Base-by-base conservation (phyloP, 2,329 filamentous ascomycete species). In the Claviceps pazoutovae region DNA sequence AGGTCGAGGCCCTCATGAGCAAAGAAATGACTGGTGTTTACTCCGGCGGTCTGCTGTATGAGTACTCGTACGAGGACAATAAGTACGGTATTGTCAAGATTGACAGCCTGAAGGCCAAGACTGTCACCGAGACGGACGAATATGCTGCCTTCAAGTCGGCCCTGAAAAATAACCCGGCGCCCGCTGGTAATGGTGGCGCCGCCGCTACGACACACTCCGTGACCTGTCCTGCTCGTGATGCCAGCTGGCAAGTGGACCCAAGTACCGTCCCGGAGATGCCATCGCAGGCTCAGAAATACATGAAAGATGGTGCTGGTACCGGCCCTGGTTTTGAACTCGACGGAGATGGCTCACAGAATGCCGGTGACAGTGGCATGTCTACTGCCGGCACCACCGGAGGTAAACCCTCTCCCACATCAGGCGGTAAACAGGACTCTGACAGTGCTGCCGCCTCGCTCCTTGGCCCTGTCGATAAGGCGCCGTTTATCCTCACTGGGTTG, bases 31-130 rank as follows among this genome's bases (percentile, higher is more conserved):
- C 84, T 7, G 60, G 68, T 17, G 89, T 96, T 61, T 97, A 95
- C 79, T 96, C 90, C 42, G 93, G 93, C 62, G 93, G 93, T 67
- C 79, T 98, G 41, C 86, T 96, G 68, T 98, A 96, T 72, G 90
- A 97, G 71, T 98, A 95, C 74, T 83, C 86, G 9, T 72, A 85
- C 62, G 88, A 94, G 69, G 75, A 76, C 55, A 88, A 83, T 71
- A 75, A 83, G 46, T 97, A 82, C 68, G 91, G 90, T 57, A 83
- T 95, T 54, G 88, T 90, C 64, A 70, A 79, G 53, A 73, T 93
- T 62, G 77, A 75, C 56, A 61, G 68, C 64, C 73, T 93, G 62
- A 63, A 68, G 46, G 78, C 75, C 57, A 61, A 68, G 64, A 70
- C 66, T 4, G 76, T 86, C 53, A 71, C 70, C 36, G 77, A 84